A percentile compares a stretch with the other conserved stretches of the same genome.
Conservation (phyloP, 176 grass and related monocot species). For the Poa annua region DNA sequence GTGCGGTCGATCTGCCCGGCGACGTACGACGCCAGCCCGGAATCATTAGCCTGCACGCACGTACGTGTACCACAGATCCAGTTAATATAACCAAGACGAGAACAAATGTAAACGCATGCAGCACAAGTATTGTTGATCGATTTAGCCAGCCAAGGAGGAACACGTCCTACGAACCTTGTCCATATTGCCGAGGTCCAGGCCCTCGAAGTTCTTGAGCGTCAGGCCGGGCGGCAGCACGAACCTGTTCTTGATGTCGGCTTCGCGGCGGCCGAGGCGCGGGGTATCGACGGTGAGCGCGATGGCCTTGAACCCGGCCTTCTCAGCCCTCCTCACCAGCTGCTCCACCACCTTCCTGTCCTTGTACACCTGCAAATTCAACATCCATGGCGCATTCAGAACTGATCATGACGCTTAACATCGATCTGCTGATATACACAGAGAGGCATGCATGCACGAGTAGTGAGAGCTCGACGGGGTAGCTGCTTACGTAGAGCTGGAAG, state of each 20-base stretch:
- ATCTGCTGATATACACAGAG: background rate
- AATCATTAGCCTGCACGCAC: slow-evolving; percentile 66
- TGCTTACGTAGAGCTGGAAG: slow-evolving; percentile 86
- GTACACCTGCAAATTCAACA: slow-evolving; percentile 4
- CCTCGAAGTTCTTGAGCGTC: slow-evolving; percentile 85
- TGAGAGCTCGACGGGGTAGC: background rate
- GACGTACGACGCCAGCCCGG: slow-evolving; percentile 81
- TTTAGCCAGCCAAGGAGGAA: background rate
- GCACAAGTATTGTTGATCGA: background rate
- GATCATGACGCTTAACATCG: background rate
- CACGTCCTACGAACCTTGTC: slow-evolving; percentile 48
- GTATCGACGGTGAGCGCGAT: slow-evolving; percentile 93
- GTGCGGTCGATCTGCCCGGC: slow-evolving; percentile 83
- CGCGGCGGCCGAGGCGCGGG: slow-evolving; percentile 75
- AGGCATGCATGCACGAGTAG: background rate
- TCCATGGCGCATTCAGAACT: background rate
- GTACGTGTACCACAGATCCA: too few relatives aligned
- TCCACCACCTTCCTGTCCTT: slow-evolving; percentile 78
- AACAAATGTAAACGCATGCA: too few relatives aligned
- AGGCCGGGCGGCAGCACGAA: slow-evolving; percentile 77
- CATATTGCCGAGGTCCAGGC: slow-evolving; percentile 80
- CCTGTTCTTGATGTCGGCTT: slow-evolving; percentile 94
- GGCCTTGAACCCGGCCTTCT: slow-evolving; percentile 94
- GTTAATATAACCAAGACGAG: background rate
- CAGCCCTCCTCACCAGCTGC: slow-evolving; percentile 79